A percentile compares a stretch with the other conserved stretches of the same genome.
phyloP scores from a whole-genome alignment of 129 eudicot species.

The Flaveria brownii region DNA sequence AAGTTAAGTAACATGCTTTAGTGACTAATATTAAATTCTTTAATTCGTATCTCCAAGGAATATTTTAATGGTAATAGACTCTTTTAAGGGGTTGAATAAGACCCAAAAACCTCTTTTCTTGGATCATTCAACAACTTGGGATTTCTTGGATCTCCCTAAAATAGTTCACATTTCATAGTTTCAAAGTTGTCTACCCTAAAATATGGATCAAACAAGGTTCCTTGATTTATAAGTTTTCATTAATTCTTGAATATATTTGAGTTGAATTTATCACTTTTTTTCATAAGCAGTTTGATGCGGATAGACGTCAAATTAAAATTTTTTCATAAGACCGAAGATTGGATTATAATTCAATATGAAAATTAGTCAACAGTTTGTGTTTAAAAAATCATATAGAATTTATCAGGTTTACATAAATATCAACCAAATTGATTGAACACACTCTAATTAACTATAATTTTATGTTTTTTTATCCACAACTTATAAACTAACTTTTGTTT shows the following conservation, averaged over 20 bases:
- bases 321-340: not conserved
- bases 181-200: slow-evolving; percentile 16
- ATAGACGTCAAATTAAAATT: not conserved
- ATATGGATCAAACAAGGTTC: slow-evolving; percentile 9
- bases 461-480: too few relatives aligned
- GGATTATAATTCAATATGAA: not conserved
- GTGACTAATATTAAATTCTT: not conserved
- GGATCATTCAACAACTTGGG: slow-evolving; percentile 37
- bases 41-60: slow-evolving; percentile 4
- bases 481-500: too few relatives aligned
- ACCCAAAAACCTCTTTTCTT: slow-evolving; percentile 33
- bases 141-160: slow-evolving; percentile 40
- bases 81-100: slow-evolving; percentile 24
- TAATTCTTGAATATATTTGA: not conserved
- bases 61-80: slow-evolving; percentile 12
- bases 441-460: too few relatives aligned
- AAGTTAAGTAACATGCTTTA: slow-evolving; percentile 23
- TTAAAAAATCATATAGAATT: not conserved
- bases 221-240: not conserved
- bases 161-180: not conserved
- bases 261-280: not conserved
- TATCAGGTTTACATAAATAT: not conserved
- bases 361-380: not conserved
- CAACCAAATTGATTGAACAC: not conserved
- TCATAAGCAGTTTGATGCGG: not conserved